Percentiles rank a stretch among this genome's conserved stretches.
Conservation (phyloP, 345 rosid species). For the Brassica cretica region DNA sequence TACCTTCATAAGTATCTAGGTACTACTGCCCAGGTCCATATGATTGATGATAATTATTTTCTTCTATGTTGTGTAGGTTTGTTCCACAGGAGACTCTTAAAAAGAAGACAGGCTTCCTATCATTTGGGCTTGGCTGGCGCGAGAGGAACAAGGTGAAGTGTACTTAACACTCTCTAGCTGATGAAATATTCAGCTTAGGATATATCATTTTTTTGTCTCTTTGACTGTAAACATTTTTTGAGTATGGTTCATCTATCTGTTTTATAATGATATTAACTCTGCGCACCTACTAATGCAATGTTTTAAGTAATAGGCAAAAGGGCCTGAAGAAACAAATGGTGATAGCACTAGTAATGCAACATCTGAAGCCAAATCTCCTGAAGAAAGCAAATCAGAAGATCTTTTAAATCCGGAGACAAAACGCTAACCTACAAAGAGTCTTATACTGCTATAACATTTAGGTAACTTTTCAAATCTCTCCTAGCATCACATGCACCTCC, state of each 20-base stretch:
- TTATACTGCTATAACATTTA: conserved; percentile 5
- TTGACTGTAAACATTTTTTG: not conserved
- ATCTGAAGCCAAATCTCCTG: conserved; percentile 35
- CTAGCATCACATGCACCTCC: conserved; percentile 13
- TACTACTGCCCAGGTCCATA: conserved; percentile 14
- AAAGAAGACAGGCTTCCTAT: conserved; percentile 51
- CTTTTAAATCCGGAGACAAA: conserved; percentile 32
- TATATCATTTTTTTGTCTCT: not conserved
- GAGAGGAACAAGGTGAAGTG: conserved; percentile 72
- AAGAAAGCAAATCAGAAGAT: conserved; percentile 35
- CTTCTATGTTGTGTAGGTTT: conserved; percentile 44
- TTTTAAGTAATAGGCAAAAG: conserved; percentile 43
- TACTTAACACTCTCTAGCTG: not conserved
- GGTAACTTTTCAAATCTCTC: conserved; percentile 17
- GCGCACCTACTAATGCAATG: not conserved
- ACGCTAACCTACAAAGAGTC: conserved; percentile 11
- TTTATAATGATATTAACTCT: not conserved
- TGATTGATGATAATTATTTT: conserved; percentile 5
- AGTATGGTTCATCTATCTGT: conserved; percentile 1
- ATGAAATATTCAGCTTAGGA: not conserved
- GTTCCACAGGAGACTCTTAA: conserved; percentile 53
- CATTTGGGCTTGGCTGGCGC: conserved; percentile 78
- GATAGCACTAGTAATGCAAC: conserved; percentile 27
- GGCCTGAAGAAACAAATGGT: conserved; percentile 40
- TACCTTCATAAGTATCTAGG: not conserved